Evolutionary conservation across 164 flowering plant genomes (phyloP), one percentile per base, ranked within the genome.

Genomic region (Vitis labrusca): DNA sequence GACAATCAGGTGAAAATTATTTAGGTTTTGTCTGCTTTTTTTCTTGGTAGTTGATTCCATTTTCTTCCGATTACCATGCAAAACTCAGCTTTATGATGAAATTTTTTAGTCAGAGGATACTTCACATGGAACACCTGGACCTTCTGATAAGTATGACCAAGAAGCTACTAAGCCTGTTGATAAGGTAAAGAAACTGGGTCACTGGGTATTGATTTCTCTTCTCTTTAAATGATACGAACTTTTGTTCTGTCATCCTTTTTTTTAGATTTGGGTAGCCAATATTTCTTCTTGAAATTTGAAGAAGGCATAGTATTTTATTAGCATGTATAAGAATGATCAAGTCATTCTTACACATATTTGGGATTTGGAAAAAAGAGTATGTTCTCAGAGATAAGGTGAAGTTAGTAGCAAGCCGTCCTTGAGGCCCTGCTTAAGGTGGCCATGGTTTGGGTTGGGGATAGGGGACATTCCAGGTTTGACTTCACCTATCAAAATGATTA

Each of bases 81-180:
- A 11, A 65, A 44, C 30, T 47, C 44, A 10, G 65, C 16, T 65
- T 27, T 63, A 1, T 30, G 8, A 15, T 77, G 7, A 53, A 60
- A 23, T 49, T 67, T n/a, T 80, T 29, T 69, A 92, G 97, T 91
- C 94, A 16, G 95, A 91, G 78, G 91, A 84, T 70, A 80, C 84
- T 78, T 88, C 93, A 62, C 91, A 82, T 61, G 94, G 86, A 73
- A 73, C 81, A 0, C 71, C 71, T 3, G 89, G 84, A 71, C 71
- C 82, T 50, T 73, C 84, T 9, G 70, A 70, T 74, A 83, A 74
- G 60, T 91, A 79, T 68, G 92, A 95, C 16, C 94, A 90, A 63
- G 98, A 90, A 79, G 84, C 84, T 56, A 76, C 72, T 64, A 91
- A 85, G 74, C 86, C 85, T 50, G 13, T 49, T 48, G 92, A 93